A percentile compares a stretch with the other conserved stretches of the same genome.
Evolutionary conservation across 495 filamentous ascomycete species (phyloP).

Genomic region (Collariella sp.): DNA sequence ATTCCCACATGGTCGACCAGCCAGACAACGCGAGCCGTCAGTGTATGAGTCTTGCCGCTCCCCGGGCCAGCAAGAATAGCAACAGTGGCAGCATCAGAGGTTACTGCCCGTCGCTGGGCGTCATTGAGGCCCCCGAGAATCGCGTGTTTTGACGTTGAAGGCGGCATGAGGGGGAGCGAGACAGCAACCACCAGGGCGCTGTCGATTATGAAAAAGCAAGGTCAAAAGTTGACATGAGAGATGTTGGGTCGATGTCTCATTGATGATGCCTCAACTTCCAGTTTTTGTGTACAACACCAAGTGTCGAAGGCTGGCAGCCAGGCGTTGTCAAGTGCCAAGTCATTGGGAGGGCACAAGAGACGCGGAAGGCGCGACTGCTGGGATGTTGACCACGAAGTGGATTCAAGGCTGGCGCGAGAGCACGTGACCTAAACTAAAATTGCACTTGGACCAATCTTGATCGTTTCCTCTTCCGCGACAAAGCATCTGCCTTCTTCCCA

Average conservation of each 20-base stretch:
- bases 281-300: no score
- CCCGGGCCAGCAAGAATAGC: conserved; percentile 85
- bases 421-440: not conserved
- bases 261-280: not conserved
- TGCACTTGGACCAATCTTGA: no score
- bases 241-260: not conserved
- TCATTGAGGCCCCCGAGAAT: conserved; percentile 66
- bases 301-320: not conserved
- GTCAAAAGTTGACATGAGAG: not conserved
- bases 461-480: not conserved
- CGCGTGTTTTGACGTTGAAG: conserved; percentile 12
- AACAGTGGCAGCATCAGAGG: conserved; percentile 64
- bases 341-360: not conserved
- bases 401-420: not conserved
- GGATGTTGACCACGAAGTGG: not conserved
- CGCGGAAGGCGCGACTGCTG: not conserved
- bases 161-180: not conserved
- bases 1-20: conserved; percentile 72
- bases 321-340: not conserved
- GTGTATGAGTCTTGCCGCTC: conserved; percentile 89
- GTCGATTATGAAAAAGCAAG: not conserved
- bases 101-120: conserved; percentile 79
- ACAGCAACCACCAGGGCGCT: not conserved
- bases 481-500: not conserved
- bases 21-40: conserved; percentile 90